A percentile compares a stretch with the other conserved stretches of the same genome.
Evolutionary conservation across 2,329 filamentous ascomycete species (phyloP).

Genomic region (Fusarium sp.): DNA sequence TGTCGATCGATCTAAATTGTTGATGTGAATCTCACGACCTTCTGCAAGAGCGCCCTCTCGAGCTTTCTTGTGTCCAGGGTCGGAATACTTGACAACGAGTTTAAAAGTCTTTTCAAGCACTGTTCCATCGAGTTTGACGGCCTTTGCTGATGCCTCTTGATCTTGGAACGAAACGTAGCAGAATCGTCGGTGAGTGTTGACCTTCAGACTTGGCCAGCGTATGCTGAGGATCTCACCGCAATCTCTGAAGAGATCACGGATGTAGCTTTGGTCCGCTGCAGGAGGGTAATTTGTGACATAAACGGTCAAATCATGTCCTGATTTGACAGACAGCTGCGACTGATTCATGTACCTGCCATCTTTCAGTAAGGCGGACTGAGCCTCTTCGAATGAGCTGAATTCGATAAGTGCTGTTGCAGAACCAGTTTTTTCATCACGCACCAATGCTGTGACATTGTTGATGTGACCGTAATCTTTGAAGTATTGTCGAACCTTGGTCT

Average conservation of each 20-base stretch:
- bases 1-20: constrained; percentile 71
- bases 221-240: constrained; percentile 88
- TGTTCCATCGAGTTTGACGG: constrained; percentile 78
- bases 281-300: constrained; percentile 93
- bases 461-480: constrained; percentile 92
- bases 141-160: constrained; percentile 73
- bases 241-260: constrained; percentile 75
- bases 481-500: constrained; percentile 84
- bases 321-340: constrained; percentile 76
- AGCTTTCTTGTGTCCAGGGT: constrained; percentile 81
- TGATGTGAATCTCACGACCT: constrained; percentile 85
- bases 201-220: constrained; percentile 91
- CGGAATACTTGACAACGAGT: constrained; percentile 83
- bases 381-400: constrained; percentile 84
- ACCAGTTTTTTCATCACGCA: constrained; percentile 69
- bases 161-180: constrained; percentile 93
- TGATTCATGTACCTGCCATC: constrained; percentile 84
- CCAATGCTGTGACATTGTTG: constrained; percentile 75
- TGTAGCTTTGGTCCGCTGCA: constrained; percentile 75
- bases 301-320: constrained; percentile 82
- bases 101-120: constrained; percentile 75
- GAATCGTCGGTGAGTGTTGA: constrained; percentile 88
- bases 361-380: constrained; percentile 81
- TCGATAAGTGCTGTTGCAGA: constrained; percentile 83
- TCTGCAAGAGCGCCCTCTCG: constrained; percentile 86